Evolutionary conservation across 805 yeast species (phyloP), one percentile per base, ranked within the genome.

Genomic region (Clavispora carvajalis): DNA sequence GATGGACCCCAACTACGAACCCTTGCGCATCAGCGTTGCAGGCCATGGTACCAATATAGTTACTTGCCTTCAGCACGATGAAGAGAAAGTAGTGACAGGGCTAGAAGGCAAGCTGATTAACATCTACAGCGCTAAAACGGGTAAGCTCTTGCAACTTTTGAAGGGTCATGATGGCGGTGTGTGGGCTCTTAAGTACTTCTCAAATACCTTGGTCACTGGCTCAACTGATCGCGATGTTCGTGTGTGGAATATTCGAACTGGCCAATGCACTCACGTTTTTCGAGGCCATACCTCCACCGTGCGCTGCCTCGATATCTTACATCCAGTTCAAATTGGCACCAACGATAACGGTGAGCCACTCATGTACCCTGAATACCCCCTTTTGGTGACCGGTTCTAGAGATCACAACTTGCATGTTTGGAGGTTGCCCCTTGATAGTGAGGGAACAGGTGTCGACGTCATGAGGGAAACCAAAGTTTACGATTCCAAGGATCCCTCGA

Each of bases 141-240:
- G 97, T 5, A 65, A 67, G 31, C 68, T 82, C 38, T 54, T 80
- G 7, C 68, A 74, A 31, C 79, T 80, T 5, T 69, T 93, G 33
- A 70, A 73, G 33, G 97, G 96, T 7, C 99, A 93, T 57, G 95
- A 85, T 40, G 99, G 99, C 34, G 99, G 99, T 29, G 99, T 93
- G 5, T 93, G 99, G 99, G 98, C 99, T 1, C 72, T 93, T 58
- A 88, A 91, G 62, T 90, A 89, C 57, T 71, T 77, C 40, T 89
- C 86, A 17, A 79, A 82, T 53, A 87, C 89, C 7, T 70, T 93
- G 34, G 95, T 91, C 1, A 85, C 95, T 44, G 99, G 98, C 0
- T 84, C 96, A 2, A 91, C 97, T 0, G 99, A 93, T 63, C 76
- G 96, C 51, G 82, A 95, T 0, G 95, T 93, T 3, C 75, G 99